Evolutionary conservation across 2,329 filamentous ascomycete genomes (phyloP), one percentile per base, ranked within the genome.

Genomic region (Corniculantispora saksenae): DNA sequence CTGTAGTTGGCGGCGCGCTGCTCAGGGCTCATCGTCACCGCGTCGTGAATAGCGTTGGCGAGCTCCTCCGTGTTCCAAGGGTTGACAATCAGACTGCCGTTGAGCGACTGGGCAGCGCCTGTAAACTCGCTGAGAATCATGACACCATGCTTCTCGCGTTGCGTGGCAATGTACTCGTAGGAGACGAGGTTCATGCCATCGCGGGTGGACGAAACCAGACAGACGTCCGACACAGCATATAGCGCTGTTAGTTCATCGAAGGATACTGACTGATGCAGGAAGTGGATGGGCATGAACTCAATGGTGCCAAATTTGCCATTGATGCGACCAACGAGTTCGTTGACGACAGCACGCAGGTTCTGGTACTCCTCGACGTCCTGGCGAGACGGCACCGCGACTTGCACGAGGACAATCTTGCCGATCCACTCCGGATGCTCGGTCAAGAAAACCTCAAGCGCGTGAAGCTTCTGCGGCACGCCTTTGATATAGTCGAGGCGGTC

Each of bases 101-200:
- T 97, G 65, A 99, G 84, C 68, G 91, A 95, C 79, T 98, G 95
- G 0, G 95, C 94, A 9, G 95, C 95, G 51, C 95, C 95, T 0
- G 95, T 94, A 75, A 99, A 98, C 76, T 99, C 95, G 56, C 94
- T 97, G 38, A 99, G 86, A 64, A 99, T 94, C 87, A 99, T 90
- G 67, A 93, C 91, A 66, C 95, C 95, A 75, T 98, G 93, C 60
- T 93, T 90, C 74, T 96, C 89, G 71, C 92, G 87, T 75, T 99
- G 94, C 3, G 92, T 93, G 27, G 94, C 94, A 70, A 99, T 97
- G 81, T 98, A 99, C 79, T 99, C 94, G 79, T 97, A 98, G 0
- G 93, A 96, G 38, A 98, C 95, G 35, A 99, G 84, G 78, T 99
- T 99, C 95, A 99, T 99, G 73, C 95, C 95, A 75, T 99, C 95